phyloP scores from a whole-genome alignment of 306 rosid species.

The Cicer pinnatifidum region DNA sequence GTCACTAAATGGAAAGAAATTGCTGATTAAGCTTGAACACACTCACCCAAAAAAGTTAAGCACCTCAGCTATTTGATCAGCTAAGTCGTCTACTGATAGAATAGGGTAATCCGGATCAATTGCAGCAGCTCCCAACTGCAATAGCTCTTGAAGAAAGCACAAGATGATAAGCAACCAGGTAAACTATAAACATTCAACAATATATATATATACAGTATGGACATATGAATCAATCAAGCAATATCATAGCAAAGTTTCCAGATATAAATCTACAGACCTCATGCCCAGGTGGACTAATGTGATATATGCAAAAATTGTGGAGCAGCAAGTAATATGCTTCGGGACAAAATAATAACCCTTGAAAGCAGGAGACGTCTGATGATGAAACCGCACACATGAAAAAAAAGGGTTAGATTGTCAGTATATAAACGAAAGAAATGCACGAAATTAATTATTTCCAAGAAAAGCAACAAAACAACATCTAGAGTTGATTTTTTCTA shows the following conservation, averaged over 20 bases:
- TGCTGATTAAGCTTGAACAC: slow-evolving; percentile 33
- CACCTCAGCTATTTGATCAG: slow-evolving; percentile 96
- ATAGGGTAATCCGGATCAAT: slow-evolving; percentile 62
- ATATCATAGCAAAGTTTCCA: slow-evolving; percentile 37
- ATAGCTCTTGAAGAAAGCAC: slow-evolving; percentile 68
- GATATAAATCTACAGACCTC: slow-evolving; percentile 74
- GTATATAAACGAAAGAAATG: slow-evolving; percentile 16
- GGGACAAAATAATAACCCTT: slow-evolving; percentile 90
- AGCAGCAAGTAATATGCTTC: slow-evolving; percentile 87
- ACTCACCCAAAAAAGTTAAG: slow-evolving; percentile 87
- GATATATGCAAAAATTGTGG: slow-evolving; percentile 97
- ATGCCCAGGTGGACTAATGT: slow-evolving; percentile 97
- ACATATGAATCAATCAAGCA: slow-evolving; percentile 33
- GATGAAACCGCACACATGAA: slow-evolving; percentile 41
- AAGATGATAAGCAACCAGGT: slow-evolving; percentile 55
- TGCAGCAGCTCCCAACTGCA: slow-evolving; percentile 92
- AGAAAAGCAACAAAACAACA: background rate
- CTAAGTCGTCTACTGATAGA: slow-evolving; percentile 86
- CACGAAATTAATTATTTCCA: slow-evolving; percentile 13
- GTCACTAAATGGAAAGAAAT: slow-evolving; percentile 35
- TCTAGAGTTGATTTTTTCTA: slow-evolving; percentile 19
- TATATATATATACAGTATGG: slow-evolving; percentile 21
- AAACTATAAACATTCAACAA: slow-evolving; percentile 42
- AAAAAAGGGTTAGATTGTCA: slow-evolving; percentile 47
- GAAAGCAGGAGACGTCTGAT: slow-evolving; percentile 96